These are phyloP conservation scores for Monilinia polystroma DNA, from an alignment of 2,329 filamentous ascomycete genomes.

Conservation along the genomic window DNA sequence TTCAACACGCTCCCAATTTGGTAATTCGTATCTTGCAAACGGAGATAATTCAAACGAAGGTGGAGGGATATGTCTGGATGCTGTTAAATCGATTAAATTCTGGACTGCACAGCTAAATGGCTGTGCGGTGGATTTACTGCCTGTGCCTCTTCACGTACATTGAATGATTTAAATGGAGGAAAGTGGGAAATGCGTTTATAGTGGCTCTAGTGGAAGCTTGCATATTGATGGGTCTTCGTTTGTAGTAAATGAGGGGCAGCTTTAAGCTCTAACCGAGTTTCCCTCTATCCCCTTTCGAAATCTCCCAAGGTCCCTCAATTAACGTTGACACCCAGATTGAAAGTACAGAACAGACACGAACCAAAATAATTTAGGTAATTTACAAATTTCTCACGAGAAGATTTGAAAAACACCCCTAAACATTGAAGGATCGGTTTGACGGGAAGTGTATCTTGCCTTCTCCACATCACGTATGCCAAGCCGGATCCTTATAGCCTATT, in stretches of 20 bases:
- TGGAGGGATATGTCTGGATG: not conserved
- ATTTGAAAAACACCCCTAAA: not conserved
- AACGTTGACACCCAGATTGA: not conserved
- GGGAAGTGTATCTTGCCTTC: not conserved
- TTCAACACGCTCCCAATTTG: not conserved
- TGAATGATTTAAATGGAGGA: not conserved
- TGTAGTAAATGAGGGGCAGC: constrained; percentile 1
- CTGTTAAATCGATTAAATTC: constrained; percentile 2
- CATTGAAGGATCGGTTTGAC: not conserved
- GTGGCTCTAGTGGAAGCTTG: constrained; percentile 1
- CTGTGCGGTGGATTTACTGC: not conserved
- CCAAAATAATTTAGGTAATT: not conserved
- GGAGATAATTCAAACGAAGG: not conserved
- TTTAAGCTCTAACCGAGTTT: constrained; percentile 7
- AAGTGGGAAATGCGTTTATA: not conserved
- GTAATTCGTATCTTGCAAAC: constrained; percentile 11
- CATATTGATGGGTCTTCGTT: not conserved
- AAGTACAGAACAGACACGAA: not conserved
- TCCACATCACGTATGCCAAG: not conserved
- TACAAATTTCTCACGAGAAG: not conserved
- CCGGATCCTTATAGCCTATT: not conserved
- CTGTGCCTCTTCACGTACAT: constrained; percentile 11
- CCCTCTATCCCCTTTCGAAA: not conserved
- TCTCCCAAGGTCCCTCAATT: not conserved
- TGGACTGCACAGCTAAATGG: not conserved